Conservation (phyloP, 1,284 basidiomycete species). For the Ceratobasidium sp. region DNA sequence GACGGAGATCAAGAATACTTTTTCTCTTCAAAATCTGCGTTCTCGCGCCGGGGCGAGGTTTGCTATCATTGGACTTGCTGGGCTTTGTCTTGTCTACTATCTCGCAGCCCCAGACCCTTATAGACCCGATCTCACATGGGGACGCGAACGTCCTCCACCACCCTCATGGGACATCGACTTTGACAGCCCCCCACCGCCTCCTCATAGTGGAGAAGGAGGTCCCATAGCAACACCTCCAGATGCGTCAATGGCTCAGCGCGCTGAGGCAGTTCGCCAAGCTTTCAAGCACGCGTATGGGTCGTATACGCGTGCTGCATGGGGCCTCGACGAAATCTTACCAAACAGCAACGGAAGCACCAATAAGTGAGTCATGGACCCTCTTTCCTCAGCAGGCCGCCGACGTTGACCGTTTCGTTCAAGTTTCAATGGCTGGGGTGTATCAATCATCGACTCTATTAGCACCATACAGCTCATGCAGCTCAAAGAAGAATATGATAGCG, state of each 20-base stretch:
- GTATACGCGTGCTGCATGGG: constrained; percentile 63
- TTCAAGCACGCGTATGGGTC: constrained; percentile 70
- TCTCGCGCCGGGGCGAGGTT: constrained; percentile 30
- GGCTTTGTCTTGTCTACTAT: constrained; percentile 6
- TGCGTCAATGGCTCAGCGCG: constrained; percentile 49
- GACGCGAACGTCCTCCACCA: constrained; percentile 5
- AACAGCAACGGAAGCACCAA: constrained; percentile 57
- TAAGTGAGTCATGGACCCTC: constrained; percentile 58
- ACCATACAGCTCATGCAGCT: constrained; percentile 89
- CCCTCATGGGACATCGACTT: constrained; percentile 29
- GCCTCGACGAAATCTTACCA: constrained; percentile 68
- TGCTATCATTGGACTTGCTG: constrained; percentile 21
- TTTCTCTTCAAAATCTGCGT: constrained; percentile 13
- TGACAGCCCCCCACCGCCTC: constrained; percentile 23
- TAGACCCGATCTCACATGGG: constrained; percentile 18
- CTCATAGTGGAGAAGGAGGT: not conserved
- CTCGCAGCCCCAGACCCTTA: constrained; percentile 21
- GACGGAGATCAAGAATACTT: not conserved
- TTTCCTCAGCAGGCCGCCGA: not conserved
- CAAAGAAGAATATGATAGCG: constrained; percentile 76
- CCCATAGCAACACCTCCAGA: not conserved
- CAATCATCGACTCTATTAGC: constrained; percentile 82
- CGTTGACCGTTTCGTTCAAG: constrained; percentile 50
- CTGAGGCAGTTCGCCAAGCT: constrained; percentile 63
- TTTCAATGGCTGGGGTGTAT: constrained; percentile 88